Conservation (phyloP, 2,329 filamentous ascomycete species). For the Ascochyta viciae-villosae region DNA sequence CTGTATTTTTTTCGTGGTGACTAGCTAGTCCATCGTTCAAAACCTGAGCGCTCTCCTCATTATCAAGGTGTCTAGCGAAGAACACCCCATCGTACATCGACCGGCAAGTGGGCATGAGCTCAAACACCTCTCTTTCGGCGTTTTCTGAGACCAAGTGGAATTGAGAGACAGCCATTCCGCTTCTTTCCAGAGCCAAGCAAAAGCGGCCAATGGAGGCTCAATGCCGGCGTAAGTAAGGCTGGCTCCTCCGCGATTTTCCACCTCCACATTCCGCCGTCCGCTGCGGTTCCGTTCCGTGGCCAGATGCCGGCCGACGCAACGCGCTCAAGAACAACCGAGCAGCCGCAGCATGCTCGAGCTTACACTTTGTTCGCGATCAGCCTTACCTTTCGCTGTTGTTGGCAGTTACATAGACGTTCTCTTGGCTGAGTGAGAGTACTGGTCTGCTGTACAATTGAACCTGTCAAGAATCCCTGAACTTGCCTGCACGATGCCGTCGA, state of each 20-base stretch:
- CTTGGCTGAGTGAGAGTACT: background rate
- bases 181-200: slow-evolving; percentile 13
- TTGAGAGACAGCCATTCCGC: slow-evolving; percentile 1
- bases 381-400: background rate
- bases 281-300: slow-evolving; percentile 8
- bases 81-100: too few relatives aligned
- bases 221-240: background rate
- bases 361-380: background rate
- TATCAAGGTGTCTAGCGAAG: too few relatives aligned
- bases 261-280: slow-evolving; percentile 13
- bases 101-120: too few relatives aligned
- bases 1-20: too few relatives aligned
- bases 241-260: slow-evolving; percentile 4
- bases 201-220: slow-evolving; percentile 2
- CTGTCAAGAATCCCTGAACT: background rate
- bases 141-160: background rate
- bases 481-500: slow-evolving; percentile 40
- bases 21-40: too few relatives aligned
- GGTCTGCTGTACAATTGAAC: background rate
- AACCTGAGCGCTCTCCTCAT: too few relatives aligned
- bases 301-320: slow-evolving; percentile 15
- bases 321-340: slow-evolving; percentile 18
- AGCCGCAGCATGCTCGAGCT: slow-evolving; percentile 6
- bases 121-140: too few relatives aligned
- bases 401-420: background rate